Base-by-base conservation (phyloP, 805 yeast genomes). In the Pichia deserticola region DNA sequence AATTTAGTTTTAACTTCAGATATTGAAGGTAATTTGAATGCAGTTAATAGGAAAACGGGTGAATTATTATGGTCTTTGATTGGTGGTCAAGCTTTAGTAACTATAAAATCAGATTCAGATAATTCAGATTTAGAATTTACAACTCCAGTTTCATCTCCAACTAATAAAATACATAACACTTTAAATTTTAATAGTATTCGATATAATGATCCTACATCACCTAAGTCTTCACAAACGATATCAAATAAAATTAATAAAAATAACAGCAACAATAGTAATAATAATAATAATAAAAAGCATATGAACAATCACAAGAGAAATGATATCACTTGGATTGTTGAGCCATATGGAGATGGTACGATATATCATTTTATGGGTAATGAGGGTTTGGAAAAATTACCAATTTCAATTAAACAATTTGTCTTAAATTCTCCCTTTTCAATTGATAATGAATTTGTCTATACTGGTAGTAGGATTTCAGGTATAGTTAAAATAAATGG, bases 401-500 rank as follows among this genome's bases (percentile, higher is more conserved):
- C 97, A 0, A 77, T 92, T 0, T 76, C 89, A 6, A 86, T 93
- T 29, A 79, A 80, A 54, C 84, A 85, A 53, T 71, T 93, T 49
- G 88, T 93, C 0, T 63, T 79, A 52, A 84, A 87, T 55, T 85
- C 96, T 1, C 99, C 99, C 0, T 87, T 92, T 64, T 83, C 93
- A 3, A 66, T 88, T 28, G 81, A 84, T 4, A 86, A 82, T 55
- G 93, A 89, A 61, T 87, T 86, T 58, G 78, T 89, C 3, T 93
- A 89, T 66, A 90, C 97, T 0, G 99, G 99, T 4, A 73, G 82
- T 5, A 72, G 93, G 51, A 78, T 75, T 46, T 81, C 98, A 0
- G 80, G 89, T 0, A 73, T 93, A 51, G 86, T 82, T 59, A 78
- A 87, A 3, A 74, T 92, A 27, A 81, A 90, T 63, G 76, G 88